phyloP scores from a whole-genome alignment of 2,329 filamentous ascomycete genomes.

The Xylariaceae sp. region DNA sequence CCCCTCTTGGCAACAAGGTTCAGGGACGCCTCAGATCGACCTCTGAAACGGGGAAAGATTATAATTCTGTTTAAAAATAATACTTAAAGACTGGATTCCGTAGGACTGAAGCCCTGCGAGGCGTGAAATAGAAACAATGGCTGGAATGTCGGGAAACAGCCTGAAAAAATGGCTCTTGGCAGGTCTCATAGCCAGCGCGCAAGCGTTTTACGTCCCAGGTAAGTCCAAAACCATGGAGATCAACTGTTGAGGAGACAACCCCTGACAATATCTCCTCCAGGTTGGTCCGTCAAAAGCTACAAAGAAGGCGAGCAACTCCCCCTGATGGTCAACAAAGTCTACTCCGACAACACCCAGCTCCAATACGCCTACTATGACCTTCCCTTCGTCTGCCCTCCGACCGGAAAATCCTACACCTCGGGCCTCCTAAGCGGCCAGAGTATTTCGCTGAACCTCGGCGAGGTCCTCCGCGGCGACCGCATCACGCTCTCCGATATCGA shows the following conservation, averaged over 20 bases:
- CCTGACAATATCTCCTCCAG: slow-evolving; percentile 35
- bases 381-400: slow-evolving; percentile 79
- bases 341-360: slow-evolving; percentile 83
- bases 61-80: background rate
- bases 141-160: slow-evolving; percentile 22
- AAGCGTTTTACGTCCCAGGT: slow-evolving; percentile 86
- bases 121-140: slow-evolving; percentile 23
- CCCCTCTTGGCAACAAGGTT: too few species aligned
- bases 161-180: slow-evolving; percentile 44
- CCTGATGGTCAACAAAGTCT: slow-evolving; percentile 86
- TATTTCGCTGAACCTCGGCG: slow-evolving; percentile 77
- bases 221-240: slow-evolving; percentile 24
- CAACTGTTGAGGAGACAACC: slow-evolving; percentile 10
- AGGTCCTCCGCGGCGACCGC: slow-evolving; percentile 80
- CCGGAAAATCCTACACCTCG: slow-evolving; percentile 60
- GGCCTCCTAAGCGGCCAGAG: slow-evolving; percentile 70
- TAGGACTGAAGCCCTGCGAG: background rate
- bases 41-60: background rate
- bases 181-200: slow-evolving; percentile 41
- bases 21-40: background rate
- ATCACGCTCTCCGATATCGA: slow-evolving; percentile 83
- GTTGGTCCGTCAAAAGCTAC: slow-evolving; percentile 80
- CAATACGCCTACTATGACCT: slow-evolving; percentile 88
- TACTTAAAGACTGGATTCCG: background rate
- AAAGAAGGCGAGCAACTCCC: slow-evolving; percentile 70